A percentile compares a stretch with the other conserved stretches of the same genome.
Evolutionary conservation across 441 rosid genomes (phyloP).

Genomic region (Viola pubescens): DNA sequence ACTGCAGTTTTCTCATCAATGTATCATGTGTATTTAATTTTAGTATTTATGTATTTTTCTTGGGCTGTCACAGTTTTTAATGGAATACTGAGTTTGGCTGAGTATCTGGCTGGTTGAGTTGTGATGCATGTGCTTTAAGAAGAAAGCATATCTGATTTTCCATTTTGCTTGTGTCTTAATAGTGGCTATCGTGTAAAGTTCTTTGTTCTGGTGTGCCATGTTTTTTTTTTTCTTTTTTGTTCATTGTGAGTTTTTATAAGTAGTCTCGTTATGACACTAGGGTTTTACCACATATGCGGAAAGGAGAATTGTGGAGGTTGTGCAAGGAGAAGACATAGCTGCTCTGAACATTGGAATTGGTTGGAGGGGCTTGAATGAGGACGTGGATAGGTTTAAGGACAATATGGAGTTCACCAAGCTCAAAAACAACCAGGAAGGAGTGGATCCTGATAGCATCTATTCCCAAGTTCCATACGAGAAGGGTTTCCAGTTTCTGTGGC

Average conservation of each 20-base stretch:
- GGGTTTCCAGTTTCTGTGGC: slow-evolving; percentile 81
- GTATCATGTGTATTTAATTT: background rate
- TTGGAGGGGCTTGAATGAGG: slow-evolving; percentile 74
- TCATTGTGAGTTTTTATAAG: background rate
- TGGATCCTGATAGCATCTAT: slow-evolving; percentile 73
- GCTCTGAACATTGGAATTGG: slow-evolving; percentile 75
- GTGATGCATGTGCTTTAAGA: no score
- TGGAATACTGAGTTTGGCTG: no score
- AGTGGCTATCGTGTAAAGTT: background rate
- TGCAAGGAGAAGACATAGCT: slow-evolving; percentile 81
- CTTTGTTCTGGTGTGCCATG: background rate
- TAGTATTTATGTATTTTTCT: background rate
- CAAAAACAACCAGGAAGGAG: slow-evolving; percentile 68
- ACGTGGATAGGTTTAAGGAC: slow-evolving; percentile 75
- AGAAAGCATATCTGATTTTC: no score
- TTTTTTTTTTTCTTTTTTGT: background rate
- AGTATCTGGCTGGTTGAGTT: no score
- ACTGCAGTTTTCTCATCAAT: background rate
- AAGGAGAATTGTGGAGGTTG: slow-evolving; percentile 87
- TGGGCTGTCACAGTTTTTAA: no score
- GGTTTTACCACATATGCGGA: slow-evolving; percentile 92
- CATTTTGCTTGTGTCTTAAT: background rate
- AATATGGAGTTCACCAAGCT: slow-evolving; percentile 83
- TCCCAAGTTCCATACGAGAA: slow-evolving; percentile 90
- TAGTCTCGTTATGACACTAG: slow-evolving; percentile 27